Evolutionary conservation across 2,329 filamentous ascomycete species (phyloP), one percentile per base, ranked within the genome.

Genomic region (Colletotrichum sidae): DNA sequence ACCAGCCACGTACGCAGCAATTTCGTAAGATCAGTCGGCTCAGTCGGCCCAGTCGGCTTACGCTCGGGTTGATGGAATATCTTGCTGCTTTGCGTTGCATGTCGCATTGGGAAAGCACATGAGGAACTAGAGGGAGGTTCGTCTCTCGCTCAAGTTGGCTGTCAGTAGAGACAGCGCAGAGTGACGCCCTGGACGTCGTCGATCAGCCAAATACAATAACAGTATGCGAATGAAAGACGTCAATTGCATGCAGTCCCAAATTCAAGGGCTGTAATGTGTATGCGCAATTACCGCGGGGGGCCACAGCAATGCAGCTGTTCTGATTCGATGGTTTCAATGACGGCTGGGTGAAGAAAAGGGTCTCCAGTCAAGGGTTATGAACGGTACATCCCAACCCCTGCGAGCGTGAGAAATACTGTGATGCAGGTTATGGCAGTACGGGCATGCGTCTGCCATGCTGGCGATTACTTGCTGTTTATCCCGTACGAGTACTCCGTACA

Each of bases 221-320:
- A 57, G 17, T 34, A 49, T 66, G 52, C 47, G 46, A 65, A 47
- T 38, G 17, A 38, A 61, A 55, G 41, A 62, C 52, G 52, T 65
- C 62, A 62, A 65, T 42, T 47, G 52, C 42, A 55, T 10, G 25
- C 58, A 47, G 37, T 15, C 45, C 51, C 52, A 11, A 53, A 47
- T 46, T 41, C 51, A 47, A 58, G 60, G 51, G 46, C 25, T 25
- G 37, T 34, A 42, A 59, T 51, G 46, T 39, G 62, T 41, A 63
- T 57, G 63, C 58, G 62, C 58, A 56, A 62, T 65, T 62, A 52
- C 52, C 62, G 57, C 41, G 57, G 56, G 55, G 49, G 41, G 15
- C 42, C 51, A 60, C 13, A 17, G 44, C 42, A 45, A 55, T 38
- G 25, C 35, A 39, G 1, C 17, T 17, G 25, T 17, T 9, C 34